Percentiles rank a stretch among this genome's conserved stretches.
phyloP scores from a whole-genome alignment of 2,329 filamentous ascomycete species.

The Huntiella bhutanensis region DNA sequence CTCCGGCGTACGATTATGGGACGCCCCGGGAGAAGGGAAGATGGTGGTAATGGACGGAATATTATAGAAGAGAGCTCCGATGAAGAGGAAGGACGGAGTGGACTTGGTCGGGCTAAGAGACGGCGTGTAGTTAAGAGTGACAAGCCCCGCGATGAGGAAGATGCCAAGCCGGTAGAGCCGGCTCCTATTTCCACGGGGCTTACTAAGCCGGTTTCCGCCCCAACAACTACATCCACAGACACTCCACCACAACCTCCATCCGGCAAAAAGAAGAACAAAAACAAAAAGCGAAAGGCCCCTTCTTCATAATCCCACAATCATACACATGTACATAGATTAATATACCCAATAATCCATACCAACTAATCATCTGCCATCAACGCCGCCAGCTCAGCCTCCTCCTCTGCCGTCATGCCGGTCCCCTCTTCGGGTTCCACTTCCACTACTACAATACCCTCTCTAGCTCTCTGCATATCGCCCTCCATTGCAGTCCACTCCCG shows the following conservation, averaged over 20 bases:
- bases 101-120: constrained; percentile 8
- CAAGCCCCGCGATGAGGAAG: too few species aligned
- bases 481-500: constrained; percentile 32
- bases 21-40: constrained; percentile 2
- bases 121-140: neutral
- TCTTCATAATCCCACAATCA: neutral
- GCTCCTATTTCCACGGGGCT: too few species aligned
- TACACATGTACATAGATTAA: neutral
- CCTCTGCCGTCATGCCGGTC: constrained; percentile 57
- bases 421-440: constrained; percentile 24
- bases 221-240: too few species aligned
- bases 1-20: constrained; percentile 10
- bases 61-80: constrained; percentile 8
- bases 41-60: neutral
- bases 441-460: constrained; percentile 30
- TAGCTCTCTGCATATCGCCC: constrained; percentile 28
- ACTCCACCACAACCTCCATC: neutral
- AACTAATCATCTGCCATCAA: constrained; percentile 50
- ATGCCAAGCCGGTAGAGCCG: too few species aligned
- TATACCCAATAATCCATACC: neutral
- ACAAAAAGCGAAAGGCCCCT: constrained; percentile 8
- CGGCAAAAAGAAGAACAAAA: constrained; percentile 8
- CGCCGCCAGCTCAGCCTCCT: constrained; percentile 81
- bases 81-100: constrained; percentile 10
- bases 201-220: too few species aligned